Base-by-base conservation (phyloP, 1,139 yeast species). In the Diutina sp. region DNA sequence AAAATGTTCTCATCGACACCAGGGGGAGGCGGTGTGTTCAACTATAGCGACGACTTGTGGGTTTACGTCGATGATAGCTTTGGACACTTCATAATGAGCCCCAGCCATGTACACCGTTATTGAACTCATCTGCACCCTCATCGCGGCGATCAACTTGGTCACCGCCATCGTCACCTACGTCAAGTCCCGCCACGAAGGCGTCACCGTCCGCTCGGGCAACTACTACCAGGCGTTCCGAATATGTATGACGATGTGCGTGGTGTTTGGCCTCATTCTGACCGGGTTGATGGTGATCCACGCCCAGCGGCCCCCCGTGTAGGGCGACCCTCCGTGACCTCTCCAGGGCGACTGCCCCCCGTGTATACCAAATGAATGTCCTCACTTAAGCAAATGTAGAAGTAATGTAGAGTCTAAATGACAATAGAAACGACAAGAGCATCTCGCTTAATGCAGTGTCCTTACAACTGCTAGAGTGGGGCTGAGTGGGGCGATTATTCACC, bases 141-240 rank as follows among this genome's bases (percentile, higher is more conserved):
- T 67, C 30, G 63, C 71, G 29, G 56, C 63, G 50, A 58, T 67
- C 55, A 67, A 67, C 59, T 58, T 66, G 25, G 54, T 58, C 51
- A 62, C 68, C 0, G 65, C 69, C 9, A 53, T 62, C 12, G 58
- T 66, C 50, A 63, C 67, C 38, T 67, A 66, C 59, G 46, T 58
- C 51, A 60, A 61, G 50, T 68, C 67, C 46, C 57, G 52, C 21
- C 56, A 58, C 12, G 56, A 55, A 7, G 69, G 70, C 2, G 56
- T 62, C 9, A 58, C 67, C 9, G 57, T 63, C 18, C 61, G 62
- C 41, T 61, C 68, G 5, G 71, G 70, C 8, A 60, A 63, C 46
- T 60, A 66, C 57, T 67, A 61, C 61, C 67, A 70, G 58, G 66
- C 46, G 59, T 68, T 50, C 16, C 53, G 53, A 50, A 50, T 50